A percentile compares a stretch with the other conserved stretches of the same genome.
phyloP scores from a whole-genome alignment of 1,284 basidiomycete species.

The Sutorius eximius region DNA sequence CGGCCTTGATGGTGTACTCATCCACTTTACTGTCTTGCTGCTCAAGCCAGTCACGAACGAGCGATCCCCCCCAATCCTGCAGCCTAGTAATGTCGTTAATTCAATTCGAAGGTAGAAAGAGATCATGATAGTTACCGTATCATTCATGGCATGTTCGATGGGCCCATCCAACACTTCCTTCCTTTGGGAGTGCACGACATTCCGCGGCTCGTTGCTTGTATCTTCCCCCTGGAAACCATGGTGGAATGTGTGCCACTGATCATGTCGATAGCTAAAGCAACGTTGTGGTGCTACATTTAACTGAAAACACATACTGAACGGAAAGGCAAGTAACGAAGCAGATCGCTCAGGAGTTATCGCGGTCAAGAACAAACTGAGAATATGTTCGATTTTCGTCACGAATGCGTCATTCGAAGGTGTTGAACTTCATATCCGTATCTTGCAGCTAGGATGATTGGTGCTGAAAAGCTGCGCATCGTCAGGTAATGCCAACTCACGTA shows the following conservation, averaged over 20 bases:
- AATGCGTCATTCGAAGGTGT: conserved; percentile 23
- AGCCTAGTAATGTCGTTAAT: conserved; percentile 8
- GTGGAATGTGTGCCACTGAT: conserved; percentile 33
- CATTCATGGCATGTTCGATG: conserved; percentile 31
- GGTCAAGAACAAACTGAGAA: conserved; percentile 10
- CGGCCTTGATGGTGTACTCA: conserved; percentile 21
- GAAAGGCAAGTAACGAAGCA: conserved; percentile 23
- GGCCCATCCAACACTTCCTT: conserved; percentile 33
- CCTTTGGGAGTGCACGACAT: conserved; percentile 26
- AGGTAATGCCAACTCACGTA: not conserved
- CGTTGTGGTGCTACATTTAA: conserved; percentile 13
- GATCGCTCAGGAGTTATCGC: conserved; percentile 27
- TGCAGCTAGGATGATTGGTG: conserved; percentile 26
- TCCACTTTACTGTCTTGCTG: not conserved
- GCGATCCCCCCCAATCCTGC: conserved; percentile 21
- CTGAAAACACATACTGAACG: conserved; percentile 22
- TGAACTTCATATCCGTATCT: conserved; percentile 32
- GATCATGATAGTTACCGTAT: conserved; percentile 28
- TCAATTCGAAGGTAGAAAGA: not conserved
- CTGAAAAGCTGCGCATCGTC: conserved; percentile 19
- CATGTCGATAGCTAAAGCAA: conserved; percentile 15
- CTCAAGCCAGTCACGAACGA: conserved; percentile 24
- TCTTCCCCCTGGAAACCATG: conserved; percentile 39
- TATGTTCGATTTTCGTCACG: conserved; percentile 21
- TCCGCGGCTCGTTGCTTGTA: conserved; percentile 31